Base-by-base conservation (phyloP, 2,329 filamentous ascomycete species). In the Tolypocladium amazonense region DNA sequence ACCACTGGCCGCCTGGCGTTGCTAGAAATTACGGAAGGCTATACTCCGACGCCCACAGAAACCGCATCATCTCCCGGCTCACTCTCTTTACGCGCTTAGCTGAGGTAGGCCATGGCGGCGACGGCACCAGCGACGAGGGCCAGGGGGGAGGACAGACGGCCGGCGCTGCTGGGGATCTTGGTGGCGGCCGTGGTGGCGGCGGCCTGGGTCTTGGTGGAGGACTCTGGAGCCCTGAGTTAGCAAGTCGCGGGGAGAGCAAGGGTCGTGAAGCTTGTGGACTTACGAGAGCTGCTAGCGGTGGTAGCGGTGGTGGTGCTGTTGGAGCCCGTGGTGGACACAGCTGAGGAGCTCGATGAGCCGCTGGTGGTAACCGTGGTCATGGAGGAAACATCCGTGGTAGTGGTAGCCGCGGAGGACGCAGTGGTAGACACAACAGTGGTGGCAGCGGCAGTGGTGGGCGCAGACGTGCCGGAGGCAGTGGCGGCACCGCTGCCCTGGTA, bases 61-160 rank as follows among this genome's bases (percentile, higher is more conserved):
- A 54, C 11, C 14, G 47, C 30, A 47, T 25, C 30, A 20, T 18
- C 30, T 8, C 15, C 39, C 20, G 6, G 20, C 25, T 6, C 15
- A 54, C 11, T 37, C 53, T 60, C 15, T 39, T 14, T 9, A 15
- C n/a, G 20, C 30, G n/a, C 25, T 68, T 70, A 72, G 64, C 67
- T 67, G 47, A 75, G 62, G 65, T 68, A 71, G 59, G 67, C 71
- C 60, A 74, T 63, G 63, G 69, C 73, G 57, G 70, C 69, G 59
- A 69, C 65, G 59, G 67, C 73, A 63, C 68, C 72, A 23, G 68
- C 70, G 61, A 73, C 64, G 30, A 74, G 68, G 54, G 67, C 70
- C 59, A 73, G 59, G 38, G 70, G 69, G 41, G 72, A 70, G 43
- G 68, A 67, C 57, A 72, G 63, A 60, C 66, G 69, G 59, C 61